Base-by-base conservation (phyloP, 2,329 filamentous ascomycete species). In the Chaetomiaceae sp. region DNA sequence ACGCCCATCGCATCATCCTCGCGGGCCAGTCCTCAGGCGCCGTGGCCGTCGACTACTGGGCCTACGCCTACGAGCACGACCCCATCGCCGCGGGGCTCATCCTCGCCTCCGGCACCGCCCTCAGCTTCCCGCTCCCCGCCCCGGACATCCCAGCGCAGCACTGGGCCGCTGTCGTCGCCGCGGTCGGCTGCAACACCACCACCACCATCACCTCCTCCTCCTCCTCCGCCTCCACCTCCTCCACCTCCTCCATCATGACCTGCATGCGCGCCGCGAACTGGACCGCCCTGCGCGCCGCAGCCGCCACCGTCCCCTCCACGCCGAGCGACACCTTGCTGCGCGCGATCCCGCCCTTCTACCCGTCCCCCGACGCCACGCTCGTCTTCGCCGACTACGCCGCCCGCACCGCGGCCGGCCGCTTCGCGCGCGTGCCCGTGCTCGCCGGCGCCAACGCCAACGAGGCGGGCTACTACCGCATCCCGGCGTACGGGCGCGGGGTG, bases 51-150 rank as follows among this genome's bases (percentile, higher is more conserved):
- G 72, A 76, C 51, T 68, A 69, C 55, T 73, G 69, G 62, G 64
- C 69, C 5, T 76, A 74, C 42, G 70, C 74, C 3, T 74, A 70
- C 71, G 38, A 53, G 2, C 46, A 69, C 0, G 70, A 77, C 34
- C 71, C 74, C 6, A 77, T 78, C 19, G 66, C 68, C n/a, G 58
- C 63, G 6, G 72, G 65, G 3, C 59, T 74, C 9, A 71, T 76
- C 45, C 60, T 68, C 3, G 63, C 68, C 6, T 74, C 73, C 30
- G 74, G 64, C 41, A 71, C 66, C 2, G 70, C 65, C 0, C 66
- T 70, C 18, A 71, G 71, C 55, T 73, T 76, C 51, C 62, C 66
- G 4, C 54, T 66, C 17, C 72, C 72, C 42, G 54, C 61, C 1
- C 54, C 51, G 0, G 57, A 58, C 0, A 49, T 65, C 1, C 62